These are phyloP conservation scores for Colletotrichum karsti DNA, from an alignment of 2,329 filamentous ascomycete species.

Conservation along the genomic window DNA sequence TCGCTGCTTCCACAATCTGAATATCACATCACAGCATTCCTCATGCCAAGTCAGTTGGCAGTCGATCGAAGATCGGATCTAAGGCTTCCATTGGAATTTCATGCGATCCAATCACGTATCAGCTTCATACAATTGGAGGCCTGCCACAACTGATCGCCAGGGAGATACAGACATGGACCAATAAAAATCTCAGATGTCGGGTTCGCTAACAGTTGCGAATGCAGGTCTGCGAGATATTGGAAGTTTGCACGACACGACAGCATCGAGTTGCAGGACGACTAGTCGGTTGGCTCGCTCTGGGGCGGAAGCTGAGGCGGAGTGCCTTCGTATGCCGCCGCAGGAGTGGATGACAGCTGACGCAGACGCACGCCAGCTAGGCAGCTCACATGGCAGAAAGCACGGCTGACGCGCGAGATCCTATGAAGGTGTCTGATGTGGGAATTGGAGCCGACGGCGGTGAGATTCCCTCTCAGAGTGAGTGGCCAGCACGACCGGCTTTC, in stretches of 20 bases:
- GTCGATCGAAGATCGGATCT: not conserved
- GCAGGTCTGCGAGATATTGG: not conserved
- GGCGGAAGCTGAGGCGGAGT: conserved; percentile 14
- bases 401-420: conserved; percentile 5
- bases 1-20: no score
- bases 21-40: no score
- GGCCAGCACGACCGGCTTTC: not conserved
- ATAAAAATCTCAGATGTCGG: not conserved
- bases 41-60: not conserved
- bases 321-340: conserved; percentile 15
- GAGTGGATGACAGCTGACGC: conserved; percentile 16
- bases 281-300: no score
- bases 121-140: not conserved
- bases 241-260: not conserved
- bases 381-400: not conserved
- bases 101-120: not conserved
- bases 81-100: not conserved
- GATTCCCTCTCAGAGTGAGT: not conserved
- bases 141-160: not conserved
- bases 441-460: conserved; percentile 9
- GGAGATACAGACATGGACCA: not conserved
- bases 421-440: conserved; percentile 10
- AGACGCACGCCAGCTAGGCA: conserved; percentile 9
- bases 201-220: not conserved
- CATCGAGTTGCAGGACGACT: not conserved